Conservation (phyloP, 2,329 filamentous ascomycete genomes). For the Bipolaris victoriae region DNA sequence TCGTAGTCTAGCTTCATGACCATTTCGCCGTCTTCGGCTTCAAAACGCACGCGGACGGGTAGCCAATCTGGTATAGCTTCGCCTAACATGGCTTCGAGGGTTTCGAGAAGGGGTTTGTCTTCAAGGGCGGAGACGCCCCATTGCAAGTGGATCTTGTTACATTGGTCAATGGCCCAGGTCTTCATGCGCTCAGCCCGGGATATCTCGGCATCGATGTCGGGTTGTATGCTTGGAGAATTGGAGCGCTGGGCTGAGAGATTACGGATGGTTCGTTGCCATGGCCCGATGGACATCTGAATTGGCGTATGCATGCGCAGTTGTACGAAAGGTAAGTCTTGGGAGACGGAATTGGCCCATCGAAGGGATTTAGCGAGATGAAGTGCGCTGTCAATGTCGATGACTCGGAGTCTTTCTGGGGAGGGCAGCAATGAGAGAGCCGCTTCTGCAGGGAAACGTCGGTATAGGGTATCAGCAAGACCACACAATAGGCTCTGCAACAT, state of each 20-base stretch:
- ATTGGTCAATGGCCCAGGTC: conserved; percentile 26
- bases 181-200: conserved; percentile 31
- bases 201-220: conserved; percentile 9
- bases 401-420: conserved; percentile 14
- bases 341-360: conserved; percentile 28
- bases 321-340: conserved; percentile 32
- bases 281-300: conserved; percentile 34
- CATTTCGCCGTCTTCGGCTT: conserved; percentile 37
- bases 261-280: conserved; percentile 33
- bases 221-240: background rate
- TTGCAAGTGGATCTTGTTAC: conserved; percentile 30
- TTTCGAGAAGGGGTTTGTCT: conserved; percentile 28
- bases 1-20: conserved; percentile 40
- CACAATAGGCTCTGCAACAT: conserved; percentile 32
- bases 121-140: conserved; percentile 33
- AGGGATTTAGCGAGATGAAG: conserved; percentile 30
- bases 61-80: conserved; percentile 39
- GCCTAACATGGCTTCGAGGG: conserved; percentile 34
- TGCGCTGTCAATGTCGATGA: conserved; percentile 30
- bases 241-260: conserved; percentile 4
- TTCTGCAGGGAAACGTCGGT: conserved; percentile 31
- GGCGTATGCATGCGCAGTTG: conserved; percentile 37
- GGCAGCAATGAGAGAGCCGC: conserved; percentile 27
- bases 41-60: conserved; percentile 35
- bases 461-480: conserved; percentile 32